phyloP scores from a whole-genome alignment of 441 rosid species.

The Adansonia gregorii region DNA sequence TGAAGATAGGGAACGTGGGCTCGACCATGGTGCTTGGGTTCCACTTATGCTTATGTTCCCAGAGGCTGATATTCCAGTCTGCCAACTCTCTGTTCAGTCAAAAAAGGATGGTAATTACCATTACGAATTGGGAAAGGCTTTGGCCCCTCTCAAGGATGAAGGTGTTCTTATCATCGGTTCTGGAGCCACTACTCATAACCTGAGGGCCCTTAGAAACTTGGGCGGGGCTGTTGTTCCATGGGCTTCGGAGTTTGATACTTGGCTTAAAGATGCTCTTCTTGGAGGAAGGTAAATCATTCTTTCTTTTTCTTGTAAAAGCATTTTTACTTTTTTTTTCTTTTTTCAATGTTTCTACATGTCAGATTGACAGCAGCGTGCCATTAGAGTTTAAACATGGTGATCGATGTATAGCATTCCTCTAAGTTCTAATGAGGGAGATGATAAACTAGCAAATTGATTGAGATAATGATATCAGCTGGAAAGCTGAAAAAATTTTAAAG shows the following conservation, averaged over 20 bases:
- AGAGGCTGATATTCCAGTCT: slow-evolving; percentile 75
- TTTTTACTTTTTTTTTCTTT: no score
- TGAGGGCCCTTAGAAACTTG: slow-evolving; percentile 42
- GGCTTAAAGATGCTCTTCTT: slow-evolving; percentile 81
- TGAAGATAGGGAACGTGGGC: slow-evolving; percentile 71
- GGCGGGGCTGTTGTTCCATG: slow-evolving; percentile 46
- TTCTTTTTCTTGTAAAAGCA: neutral
- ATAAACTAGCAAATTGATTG: neutral
- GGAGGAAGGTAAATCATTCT: slow-evolving; percentile 64
- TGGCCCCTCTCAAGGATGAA: slow-evolving; percentile 77
- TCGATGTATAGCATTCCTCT: neutral
- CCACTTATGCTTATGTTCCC: slow-evolving; percentile 96
- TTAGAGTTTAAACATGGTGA: neutral
- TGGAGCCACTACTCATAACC: slow-evolving; percentile 79
- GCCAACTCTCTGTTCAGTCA: slow-evolving; percentile 86
- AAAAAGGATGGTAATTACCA: slow-evolving; percentile 61
- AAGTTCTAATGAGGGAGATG: neutral
- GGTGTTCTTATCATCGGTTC: slow-evolving; percentile 88
- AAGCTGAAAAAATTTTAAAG: neutral
- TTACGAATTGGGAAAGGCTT: slow-evolving; percentile 84
- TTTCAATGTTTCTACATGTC: neutral
- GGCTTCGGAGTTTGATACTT: slow-evolving; percentile 74
- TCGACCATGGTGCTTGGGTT: slow-evolving; percentile 97
- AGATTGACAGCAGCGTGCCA: neutral
- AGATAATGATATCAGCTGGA: neutral